Evolutionary conservation across 305 asterid genomes (phyloP), one percentile per base, ranked within the genome.

Genomic region (Fraxinus velutina): DNA sequence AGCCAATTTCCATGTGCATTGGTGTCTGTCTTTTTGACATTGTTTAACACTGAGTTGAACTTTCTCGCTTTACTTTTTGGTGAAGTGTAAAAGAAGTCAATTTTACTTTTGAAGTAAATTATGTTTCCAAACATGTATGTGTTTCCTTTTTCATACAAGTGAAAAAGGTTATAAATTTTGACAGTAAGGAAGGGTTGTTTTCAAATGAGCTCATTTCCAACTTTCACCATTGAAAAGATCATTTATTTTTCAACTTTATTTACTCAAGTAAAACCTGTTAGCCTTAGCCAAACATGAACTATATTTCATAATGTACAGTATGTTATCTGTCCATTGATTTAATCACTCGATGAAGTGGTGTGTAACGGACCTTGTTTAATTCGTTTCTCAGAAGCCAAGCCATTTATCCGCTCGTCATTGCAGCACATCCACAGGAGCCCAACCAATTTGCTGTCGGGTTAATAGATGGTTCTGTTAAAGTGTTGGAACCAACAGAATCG

Each of bases 371-470:
- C 3, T 0, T 37, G 17, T 83, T 47, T 21, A 10, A 75, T 73
- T 78, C 57, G 33, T 78, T 57, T 75, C 76, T 17, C 95, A 95
- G 99, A 88, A 90, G 87, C 88, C 98, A 89, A 90, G 77, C 89
- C 0, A 89, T 86, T 60, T 90, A 89, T 80, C 98, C 98, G 2
- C 89, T 92, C 1, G 97, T 89, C 0, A 88, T 93, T 10, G 99
- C 98, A 24, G 96, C 97, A 12, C 97, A 95, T 78, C 99, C 99
- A 4, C 97, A 92, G 73, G 98, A 93, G 75, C 86, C 98, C 3
- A 91, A 91, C 83, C 99, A 95, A 80, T 91, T 95, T 79, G 98
- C 98, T 0, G 88, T 95, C 22, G 99, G 99, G 29, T 88, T 95
- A 90, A 81, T 92, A 1, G 99, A 95, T 55, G 98, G 99, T 76